Base-by-base conservation (phyloP, 2,329 filamentous ascomycete genomes). In the Aspergillus felis region DNA sequence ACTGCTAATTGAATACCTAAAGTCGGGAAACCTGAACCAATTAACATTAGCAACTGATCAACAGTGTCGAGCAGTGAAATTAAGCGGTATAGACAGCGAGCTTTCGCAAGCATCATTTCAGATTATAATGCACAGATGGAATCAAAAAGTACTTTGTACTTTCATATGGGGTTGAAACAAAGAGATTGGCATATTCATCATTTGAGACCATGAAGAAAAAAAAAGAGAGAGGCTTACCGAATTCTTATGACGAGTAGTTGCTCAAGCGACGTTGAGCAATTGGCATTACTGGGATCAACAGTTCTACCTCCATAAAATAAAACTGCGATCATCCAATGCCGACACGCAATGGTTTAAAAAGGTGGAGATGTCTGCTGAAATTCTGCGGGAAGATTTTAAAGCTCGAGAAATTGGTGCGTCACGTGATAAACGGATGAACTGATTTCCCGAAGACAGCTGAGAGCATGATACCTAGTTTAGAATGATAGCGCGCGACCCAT, bases 121-220 rank as follows among this genome's bases (percentile, higher is more conserved):
- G 67, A 67, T 63, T 54, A 57, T 59, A 61, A 71, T 71, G 68
- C 68, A 61, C 62, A 63, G 38, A 61, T 62, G 55, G 63, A 66
- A 71, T 67, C 67, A 71, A 66, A 51, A 62, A 66, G 58, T 62
- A 68, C 64, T 57, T 52, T 61, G 60, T 64, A 62, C 61, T 62
- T 66, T 72, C 66, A 73, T 67, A 72, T 74, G 71, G 69, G 71
- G 70, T 74, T 74, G 71, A 74, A 73, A 74, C 70, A 74, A 70
- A 71, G 64, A 67, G 61, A 63, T 61, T 68, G 62, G 69, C 70
- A 74, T 68, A 66, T 70, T 69, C 69, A 72, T 72, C 69, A 71
- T 67, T 29, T 42, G 50, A 58, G 38, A 28, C 24, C 44, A 20
- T n/a, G 50, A 22, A 8, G 50, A 29, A 38, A 47, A n/a, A 50